These are phyloP conservation scores for Lachnellula occidentalis DNA, from an alignment of 2,329 filamentous ascomycete species.

Conservation along the genomic window DNA sequence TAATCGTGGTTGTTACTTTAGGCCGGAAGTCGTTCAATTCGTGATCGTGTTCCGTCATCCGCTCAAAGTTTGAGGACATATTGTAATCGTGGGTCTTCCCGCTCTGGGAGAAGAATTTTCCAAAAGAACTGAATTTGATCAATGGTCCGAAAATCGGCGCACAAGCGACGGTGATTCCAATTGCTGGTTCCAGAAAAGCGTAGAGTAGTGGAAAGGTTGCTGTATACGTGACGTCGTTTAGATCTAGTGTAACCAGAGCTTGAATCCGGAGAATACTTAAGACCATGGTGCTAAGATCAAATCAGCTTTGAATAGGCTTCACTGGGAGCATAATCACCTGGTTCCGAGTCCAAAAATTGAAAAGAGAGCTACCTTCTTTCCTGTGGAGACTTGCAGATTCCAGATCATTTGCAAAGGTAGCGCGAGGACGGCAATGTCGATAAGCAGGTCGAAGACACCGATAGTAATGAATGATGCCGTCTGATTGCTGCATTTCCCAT, in stretches of 20 bases:
- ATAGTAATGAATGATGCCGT: slow-evolving; percentile 11
- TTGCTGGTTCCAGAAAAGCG: slow-evolving; percentile 4
- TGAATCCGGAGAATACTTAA: slow-evolving; percentile 1
- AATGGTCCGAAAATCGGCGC: slow-evolving; percentile 6
- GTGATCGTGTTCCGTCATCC: background rate
- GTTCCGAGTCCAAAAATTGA: slow-evolving; percentile 6
- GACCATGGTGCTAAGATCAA: slow-evolving; percentile 1
- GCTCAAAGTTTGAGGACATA: background rate
- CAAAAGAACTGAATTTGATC: background rate
- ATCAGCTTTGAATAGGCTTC: too few species aligned
- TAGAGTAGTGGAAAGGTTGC: slow-evolving; percentile 1
- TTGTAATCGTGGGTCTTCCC: background rate
- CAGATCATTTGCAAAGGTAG: slow-evolving; percentile 34
- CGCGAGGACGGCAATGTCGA: slow-evolving; percentile 27
- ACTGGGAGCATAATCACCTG: background rate
- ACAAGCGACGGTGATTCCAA: slow-evolving; percentile 6
- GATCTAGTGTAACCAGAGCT: background rate
- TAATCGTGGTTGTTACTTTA: background rate
- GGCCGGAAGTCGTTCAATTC: background rate
- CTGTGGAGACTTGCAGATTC: slow-evolving; percentile 27
- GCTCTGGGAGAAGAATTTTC: background rate
- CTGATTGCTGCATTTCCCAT: slow-evolving; percentile 1
- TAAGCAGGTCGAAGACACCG: slow-evolving; percentile 2
- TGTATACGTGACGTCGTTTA: slow-evolving; percentile 1
- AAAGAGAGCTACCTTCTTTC: slow-evolving; percentile 1